These are phyloP conservation scores for Dictyophora rubrovolvata DNA, from an alignment of 768 basidiomycete genomes.

Conservation along the genomic window DNA sequence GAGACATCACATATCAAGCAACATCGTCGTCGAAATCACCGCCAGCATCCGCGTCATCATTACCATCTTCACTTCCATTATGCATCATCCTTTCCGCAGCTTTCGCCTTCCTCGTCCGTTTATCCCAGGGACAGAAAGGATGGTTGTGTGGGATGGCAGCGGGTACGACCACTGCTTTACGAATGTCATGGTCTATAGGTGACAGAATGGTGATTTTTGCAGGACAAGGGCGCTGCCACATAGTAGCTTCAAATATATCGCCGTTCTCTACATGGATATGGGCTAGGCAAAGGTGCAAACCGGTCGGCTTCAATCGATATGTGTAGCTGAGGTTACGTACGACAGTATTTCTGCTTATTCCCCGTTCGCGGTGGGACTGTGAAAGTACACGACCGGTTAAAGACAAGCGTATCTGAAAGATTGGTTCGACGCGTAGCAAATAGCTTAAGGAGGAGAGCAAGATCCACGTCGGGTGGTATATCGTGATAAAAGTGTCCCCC, in stretches of 20 bases:
- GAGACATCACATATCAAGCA: no score
- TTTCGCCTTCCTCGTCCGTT: slow-evolving; percentile 1
- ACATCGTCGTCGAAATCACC: no score
- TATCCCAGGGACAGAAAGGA: slow-evolving; percentile 8
- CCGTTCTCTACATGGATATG: slow-evolving; percentile 4
- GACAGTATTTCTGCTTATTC: slow-evolving; percentile 4
- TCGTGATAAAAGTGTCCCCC: slow-evolving; percentile 1
- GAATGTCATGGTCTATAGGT: slow-evolving; percentile 1
- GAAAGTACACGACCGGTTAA: slow-evolving; percentile 1
- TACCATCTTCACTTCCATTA: no score
- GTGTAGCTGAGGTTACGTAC: background rate
- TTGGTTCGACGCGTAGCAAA: slow-evolving; percentile 1
- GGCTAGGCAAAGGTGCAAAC: background rate
- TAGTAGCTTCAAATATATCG: slow-evolving; percentile 3
- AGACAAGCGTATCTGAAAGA: background rate
- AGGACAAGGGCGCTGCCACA: slow-evolving; percentile 5
- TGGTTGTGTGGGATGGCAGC: slow-evolving; percentile 5
- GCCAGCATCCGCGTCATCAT: no score
- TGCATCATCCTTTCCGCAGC: background rate
- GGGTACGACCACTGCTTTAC: slow-evolving; percentile 5
- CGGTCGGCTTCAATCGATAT: no score
- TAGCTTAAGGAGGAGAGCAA: background rate
- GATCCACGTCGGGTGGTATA: slow-evolving; percentile 2
- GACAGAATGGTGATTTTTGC: slow-evolving; percentile 6
- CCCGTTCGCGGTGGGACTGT: slow-evolving; percentile 4